phyloP scores from a whole-genome alignment of 2,329 filamentous ascomycete species.

The Simplicillium sp. region DNA sequence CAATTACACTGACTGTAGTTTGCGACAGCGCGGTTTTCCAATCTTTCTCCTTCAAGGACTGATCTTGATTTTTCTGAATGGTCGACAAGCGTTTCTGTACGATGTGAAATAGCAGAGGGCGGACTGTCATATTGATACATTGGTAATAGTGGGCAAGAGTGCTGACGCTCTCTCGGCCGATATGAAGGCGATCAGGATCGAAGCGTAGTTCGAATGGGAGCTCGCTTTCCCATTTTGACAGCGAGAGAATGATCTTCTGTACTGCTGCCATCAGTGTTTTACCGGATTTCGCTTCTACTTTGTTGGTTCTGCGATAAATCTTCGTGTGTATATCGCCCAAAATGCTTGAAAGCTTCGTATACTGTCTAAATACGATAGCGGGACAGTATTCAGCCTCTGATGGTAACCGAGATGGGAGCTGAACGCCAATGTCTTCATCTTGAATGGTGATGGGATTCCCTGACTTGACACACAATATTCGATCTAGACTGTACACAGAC shows the following conservation, averaged over 20 bases:
- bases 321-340: conserved; percentile 34
- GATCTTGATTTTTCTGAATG: conserved; percentile 8
- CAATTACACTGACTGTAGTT: conserved; percentile 39
- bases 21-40: conserved; percentile 37
- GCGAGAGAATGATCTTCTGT: conserved; percentile 36
- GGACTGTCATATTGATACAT: conserved; percentile 47
- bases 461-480: conserved; percentile 42
- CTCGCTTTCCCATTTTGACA: conserved; percentile 38
- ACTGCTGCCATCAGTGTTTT: conserved; percentile 38
- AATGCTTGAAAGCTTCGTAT: conserved; percentile 42
- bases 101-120: conserved; percentile 43
- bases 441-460: conserved; percentile 45
- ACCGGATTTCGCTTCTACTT: conserved; percentile 27
- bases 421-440: conserved; percentile 41
- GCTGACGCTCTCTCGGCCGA: conserved; percentile 39
- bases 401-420: conserved; percentile 22
- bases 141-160: conserved; percentile 46
- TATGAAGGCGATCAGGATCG: conserved; percentile 33
- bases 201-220: conserved; percentile 37
- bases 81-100: conserved; percentile 36
- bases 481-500: conserved; percentile 46
- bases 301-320: conserved; percentile 35
- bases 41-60: conserved; percentile 13
- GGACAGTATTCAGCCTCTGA: conserved; percentile 30
- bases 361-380: conserved; percentile 37